Evolutionary conservation across 345 rosid species (phyloP).

Genomic region (Combretum micranthum): DNA sequence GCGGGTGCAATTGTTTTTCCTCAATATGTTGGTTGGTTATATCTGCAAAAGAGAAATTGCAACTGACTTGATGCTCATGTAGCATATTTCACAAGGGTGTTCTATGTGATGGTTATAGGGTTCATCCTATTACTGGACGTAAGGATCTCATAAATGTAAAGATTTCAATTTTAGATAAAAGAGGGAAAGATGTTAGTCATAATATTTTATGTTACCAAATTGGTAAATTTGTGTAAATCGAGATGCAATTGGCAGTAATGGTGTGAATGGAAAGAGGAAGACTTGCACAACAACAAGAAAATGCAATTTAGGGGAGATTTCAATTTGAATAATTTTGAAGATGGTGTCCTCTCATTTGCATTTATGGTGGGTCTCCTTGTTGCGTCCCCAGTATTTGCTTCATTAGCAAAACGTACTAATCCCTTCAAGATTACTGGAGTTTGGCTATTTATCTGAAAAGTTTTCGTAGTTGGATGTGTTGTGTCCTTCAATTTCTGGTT

Average conservation of each 20-base stretch:
- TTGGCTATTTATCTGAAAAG: slow-evolving; percentile 87
- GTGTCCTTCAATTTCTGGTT: slow-evolving; percentile 74
- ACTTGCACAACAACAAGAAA: slow-evolving; percentile 48
- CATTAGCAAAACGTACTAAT: slow-evolving; percentile 70
- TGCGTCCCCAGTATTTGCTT: slow-evolving; percentile 90
- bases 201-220: slow-evolving; percentile 67
- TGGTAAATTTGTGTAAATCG: slow-evolving; percentile 87
- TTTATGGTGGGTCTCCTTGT: slow-evolving; percentile 96
- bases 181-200: too few relatives aligned
- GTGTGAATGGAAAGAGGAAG: slow-evolving; percentile 70
- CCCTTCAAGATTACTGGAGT: slow-evolving; percentile 88
- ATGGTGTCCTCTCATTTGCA: slow-evolving; percentile 95
- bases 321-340: slow-evolving; percentile 66
- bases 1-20: too few relatives aligned
- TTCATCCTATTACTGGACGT: too few relatives aligned
- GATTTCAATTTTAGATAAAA: too few relatives aligned
- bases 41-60: too few relatives aligned
- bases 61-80: too few relatives aligned
- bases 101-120: too few relatives aligned
- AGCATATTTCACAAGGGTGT: too few relatives aligned
- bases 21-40: too few relatives aligned
- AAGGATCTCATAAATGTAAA: too few relatives aligned
- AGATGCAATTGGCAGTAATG: slow-evolving; percentile 93
- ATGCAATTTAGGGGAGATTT: slow-evolving; percentile 81
- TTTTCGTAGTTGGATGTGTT: slow-evolving; percentile 74